Base-by-base conservation (phyloP, 2,329 filamentous ascomycete species). In the Huntiella bhutanensis region DNA sequence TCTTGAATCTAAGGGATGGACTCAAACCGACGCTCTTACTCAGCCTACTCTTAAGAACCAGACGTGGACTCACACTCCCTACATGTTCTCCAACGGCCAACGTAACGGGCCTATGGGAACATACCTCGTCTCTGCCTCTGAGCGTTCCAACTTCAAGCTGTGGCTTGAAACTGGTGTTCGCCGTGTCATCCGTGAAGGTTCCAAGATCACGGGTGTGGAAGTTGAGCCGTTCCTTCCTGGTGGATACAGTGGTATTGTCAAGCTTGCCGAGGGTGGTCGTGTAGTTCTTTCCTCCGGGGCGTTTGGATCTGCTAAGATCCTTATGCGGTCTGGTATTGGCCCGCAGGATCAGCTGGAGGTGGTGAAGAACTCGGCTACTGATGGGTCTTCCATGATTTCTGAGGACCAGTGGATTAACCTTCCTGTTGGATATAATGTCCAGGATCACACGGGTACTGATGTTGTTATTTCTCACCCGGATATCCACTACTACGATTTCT, bases 31-130 rank as follows among this genome's bases (percentile, higher is more conserved):
- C 17, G 68, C 69, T 10, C 80, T 80, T 54, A 55, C 66, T 12
- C 62, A 68, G 40, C 76, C 77, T 0, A 64, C 70, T 48, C 58
- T 69, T 57, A 84, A 84, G 69, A 76, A 81, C 60, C 65, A 67
- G 52, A 75, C 72, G 1, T 83, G 67, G 59, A 68, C 70, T 38
- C 71, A 75, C 58, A 73, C 75, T 17, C 69, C 74, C 19, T 82
- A 74, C 63, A 80, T 82, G 74, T 81, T 75, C 56, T 63, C 64
- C 4, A 62, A 75, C 40, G 78, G 77, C 44, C 75, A 81, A 58
- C 67, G 80, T 50, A 75, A 75, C 39, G 80, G 81, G 1, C 80
- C 80, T 10, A 64, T 84, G 57, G 75, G 74, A 6, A 82, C 80
- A 0, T 85, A 85, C 55, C 70, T 85, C 1, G 73, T 77, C 4